Conservation (phyloP, 148 eudicot genomes). For the Camellia granthamiana region DNA sequence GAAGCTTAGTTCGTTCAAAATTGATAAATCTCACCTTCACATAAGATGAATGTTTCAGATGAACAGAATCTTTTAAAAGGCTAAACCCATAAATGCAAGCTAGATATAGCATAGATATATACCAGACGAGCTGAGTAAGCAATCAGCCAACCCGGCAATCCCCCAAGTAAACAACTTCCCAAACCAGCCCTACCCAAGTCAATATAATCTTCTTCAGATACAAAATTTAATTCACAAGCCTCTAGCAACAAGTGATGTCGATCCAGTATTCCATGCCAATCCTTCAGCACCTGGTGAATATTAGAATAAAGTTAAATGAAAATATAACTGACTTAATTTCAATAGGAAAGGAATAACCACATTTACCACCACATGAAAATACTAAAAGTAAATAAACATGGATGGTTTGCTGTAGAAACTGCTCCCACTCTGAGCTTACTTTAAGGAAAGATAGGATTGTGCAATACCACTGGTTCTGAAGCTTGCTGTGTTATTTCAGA, state of each 20-base stretch:
- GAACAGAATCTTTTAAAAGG: background rate
- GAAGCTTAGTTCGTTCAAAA: constrained; percentile 88
- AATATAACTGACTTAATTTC: background rate
- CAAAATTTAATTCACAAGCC: constrained; percentile 88
- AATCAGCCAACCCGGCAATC: constrained; percentile 93
- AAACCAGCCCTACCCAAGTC: constrained; percentile 87
- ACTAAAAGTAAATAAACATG: background rate
- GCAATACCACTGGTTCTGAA: too few relatives aligned
- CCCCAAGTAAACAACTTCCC: constrained; percentile 93
- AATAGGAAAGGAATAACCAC: background rate
- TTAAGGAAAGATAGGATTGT: too few relatives aligned
- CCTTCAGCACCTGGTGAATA: constrained; percentile 67
- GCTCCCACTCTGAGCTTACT: too few relatives aligned
- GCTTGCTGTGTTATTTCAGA: too few relatives aligned
- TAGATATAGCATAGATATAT: constrained; percentile 19
- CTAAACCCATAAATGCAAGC: background rate
- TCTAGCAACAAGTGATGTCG: constrained; percentile 74
- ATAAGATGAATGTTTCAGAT: constrained; percentile 14
- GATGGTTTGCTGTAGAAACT: background rate
- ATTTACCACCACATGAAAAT: background rate
- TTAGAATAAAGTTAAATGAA: background rate
- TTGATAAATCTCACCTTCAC: constrained; percentile 84
- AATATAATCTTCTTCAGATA: constrained; percentile 92
- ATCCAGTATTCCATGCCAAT: constrained; percentile 86
- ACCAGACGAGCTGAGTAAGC: constrained; percentile 97